Evolutionary conservation across 2,329 filamentous ascomycete genomes (phyloP).

Genomic region (Mycosphaerelloides madeirae): DNA sequence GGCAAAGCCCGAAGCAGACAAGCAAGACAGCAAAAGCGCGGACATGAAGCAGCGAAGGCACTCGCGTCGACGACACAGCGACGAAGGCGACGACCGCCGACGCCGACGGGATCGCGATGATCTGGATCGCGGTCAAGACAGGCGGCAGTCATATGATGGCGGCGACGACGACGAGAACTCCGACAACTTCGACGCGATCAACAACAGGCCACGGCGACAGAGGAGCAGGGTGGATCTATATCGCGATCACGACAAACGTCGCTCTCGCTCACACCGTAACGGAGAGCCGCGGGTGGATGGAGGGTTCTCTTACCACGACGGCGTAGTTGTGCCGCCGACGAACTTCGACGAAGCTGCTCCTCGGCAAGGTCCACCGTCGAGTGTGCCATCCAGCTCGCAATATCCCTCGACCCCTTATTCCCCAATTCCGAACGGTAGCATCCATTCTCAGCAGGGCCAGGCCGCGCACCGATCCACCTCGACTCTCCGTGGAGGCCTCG

Average conservation of each 20-base stretch:
- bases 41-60: conserved; percentile 15
- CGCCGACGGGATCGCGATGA: conserved; percentile 16
- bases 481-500: conserved; percentile 19
- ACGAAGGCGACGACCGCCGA: conserved; percentile 21
- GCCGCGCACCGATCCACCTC: conserved; percentile 17
- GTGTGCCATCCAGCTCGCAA: background rate
- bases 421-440: conserved; percentile 4
- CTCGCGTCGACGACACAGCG: conserved; percentile 22
- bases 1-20: conserved; percentile 21
- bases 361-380: background rate
- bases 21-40: conserved; percentile 15
- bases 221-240: conserved; percentile 23
- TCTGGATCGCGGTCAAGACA: conserved; percentile 17
- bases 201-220: conserved; percentile 21
- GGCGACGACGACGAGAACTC: conserved; percentile 18
- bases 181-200: conserved; percentile 21
- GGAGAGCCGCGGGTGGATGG: conserved; percentile 9
- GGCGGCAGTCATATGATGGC: conserved; percentile 20
- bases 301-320: conserved; percentile 9
- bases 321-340: conserved; percentile 10
- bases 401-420: background rate
- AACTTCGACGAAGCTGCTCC: conserved; percentile 1
- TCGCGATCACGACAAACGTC: conserved; percentile 19
- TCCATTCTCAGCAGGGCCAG: conserved; percentile 1
- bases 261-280: conserved; percentile 11